Evolutionary conservation across 148 eudicot species (phyloP), one percentile per base, ranked within the genome.

Genomic region (Nyssa sinensis): DNA sequence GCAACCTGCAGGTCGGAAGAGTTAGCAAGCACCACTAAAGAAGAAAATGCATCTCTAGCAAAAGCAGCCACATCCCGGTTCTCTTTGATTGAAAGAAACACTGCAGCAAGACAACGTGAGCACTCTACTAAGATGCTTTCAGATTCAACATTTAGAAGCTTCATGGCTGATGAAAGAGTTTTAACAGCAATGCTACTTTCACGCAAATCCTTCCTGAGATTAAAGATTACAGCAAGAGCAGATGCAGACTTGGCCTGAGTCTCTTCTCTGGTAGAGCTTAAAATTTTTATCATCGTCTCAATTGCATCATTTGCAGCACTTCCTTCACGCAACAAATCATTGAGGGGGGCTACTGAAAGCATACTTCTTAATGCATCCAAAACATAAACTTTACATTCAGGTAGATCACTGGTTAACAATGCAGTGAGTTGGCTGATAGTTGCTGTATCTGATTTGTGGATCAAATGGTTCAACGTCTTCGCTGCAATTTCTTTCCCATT

Each of bases 401-500:
- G 98, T 55, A 93, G 88, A 71, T 95, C 99, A 79, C 99, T 95
- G 72, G 96, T 89, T 75, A 95, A 78, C 34, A 95, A 84, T 27
- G 99, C 94, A 41, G 93, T 87, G 75, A 95, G 99, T 77, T 95
- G 99, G 79, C 99, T 95, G 64, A 95, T 93, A 63, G 99, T 89
- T 75, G 98, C 81, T 57, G 98, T 91, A 76, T 95, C 99, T 76
- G 99, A 93, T 83, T 91, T 93, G 80, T 93, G 99, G 74, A 95
- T 95, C 70, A 95, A 81, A 83, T 95, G 97, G 78, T 95, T 90
- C 76, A 95, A 83, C 67, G 99, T 93, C 86, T 87, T 89, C 4
- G 98, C 98, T 62, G 99, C 99, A 80, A 93, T 93, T 80, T 89
- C 98, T 78, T 95, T 95, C 31, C 99, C 99, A 57, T 93, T 88